phyloP scores from a whole-genome alignment of 306 rosid species.

The Rubus idaeus region DNA sequence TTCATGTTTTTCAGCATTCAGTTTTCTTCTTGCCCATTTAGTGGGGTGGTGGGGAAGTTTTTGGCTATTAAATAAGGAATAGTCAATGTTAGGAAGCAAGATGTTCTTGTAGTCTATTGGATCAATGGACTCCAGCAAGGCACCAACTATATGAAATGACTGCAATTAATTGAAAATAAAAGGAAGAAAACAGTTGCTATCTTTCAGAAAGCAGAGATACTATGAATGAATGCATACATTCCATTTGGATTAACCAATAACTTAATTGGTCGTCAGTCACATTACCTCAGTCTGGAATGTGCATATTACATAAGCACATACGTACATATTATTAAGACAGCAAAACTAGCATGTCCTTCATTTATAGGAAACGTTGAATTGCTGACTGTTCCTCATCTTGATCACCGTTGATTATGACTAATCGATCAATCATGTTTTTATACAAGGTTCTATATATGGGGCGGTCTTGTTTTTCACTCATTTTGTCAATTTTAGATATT shows the following conservation, averaged over 20 bases:
- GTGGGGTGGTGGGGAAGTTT: slow-evolving; percentile 22
- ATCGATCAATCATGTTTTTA: neutral
- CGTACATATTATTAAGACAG: neutral
- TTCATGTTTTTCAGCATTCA: slow-evolving; percentile 10
- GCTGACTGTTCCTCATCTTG: too few relatives aligned
- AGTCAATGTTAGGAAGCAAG: slow-evolving; percentile 12
- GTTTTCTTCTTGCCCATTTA: neutral
- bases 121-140: neutral
- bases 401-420: neutral
- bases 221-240: neutral
- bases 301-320: neutral
- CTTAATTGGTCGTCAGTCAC: neutral
- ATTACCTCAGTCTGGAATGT: neutral
- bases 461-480: neutral
- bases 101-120: neutral
- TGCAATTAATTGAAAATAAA: neutral
- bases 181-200: neutral
- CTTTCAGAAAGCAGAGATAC: neutral
- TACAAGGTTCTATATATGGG: too few relatives aligned
- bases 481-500: neutral
- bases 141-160: slow-evolving; percentile 3
- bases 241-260: neutral
- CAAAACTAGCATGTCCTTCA: neutral
- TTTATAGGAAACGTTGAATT: neutral
- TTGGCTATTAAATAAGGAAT: neutral